phyloP scores from a whole-genome alignment of 768 basidiomycete species.

The Lyophyllum shimeji region DNA sequence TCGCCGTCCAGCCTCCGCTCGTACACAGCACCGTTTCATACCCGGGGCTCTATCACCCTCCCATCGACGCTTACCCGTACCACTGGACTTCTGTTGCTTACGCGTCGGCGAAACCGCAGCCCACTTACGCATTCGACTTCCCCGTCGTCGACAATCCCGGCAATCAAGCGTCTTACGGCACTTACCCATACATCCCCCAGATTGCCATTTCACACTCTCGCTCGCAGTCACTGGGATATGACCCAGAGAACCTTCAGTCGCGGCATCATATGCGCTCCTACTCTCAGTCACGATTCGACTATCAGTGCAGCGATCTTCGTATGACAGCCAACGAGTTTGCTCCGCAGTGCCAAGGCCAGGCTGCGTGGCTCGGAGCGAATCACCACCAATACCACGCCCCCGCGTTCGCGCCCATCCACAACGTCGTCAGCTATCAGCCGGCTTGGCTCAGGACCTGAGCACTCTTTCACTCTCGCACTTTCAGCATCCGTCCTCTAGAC shows the following conservation, averaged over 20 bases:
- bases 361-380: conserved; percentile 42
- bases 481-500: conserved; percentile 26
- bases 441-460: conserved; percentile 50
- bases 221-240: conserved; percentile 56
- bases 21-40: conserved; percentile 36
- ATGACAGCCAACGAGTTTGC: conserved; percentile 42
- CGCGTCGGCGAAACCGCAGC: conserved; percentile 36
- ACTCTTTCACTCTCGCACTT: conserved; percentile 13
- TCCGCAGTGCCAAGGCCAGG: conserved; percentile 33
- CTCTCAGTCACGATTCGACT: conserved; percentile 59
- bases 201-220: conserved; percentile 47
- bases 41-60: conserved; percentile 31
- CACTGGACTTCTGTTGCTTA: conserved; percentile 40
- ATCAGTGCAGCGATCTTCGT: conserved; percentile 45
- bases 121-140: conserved; percentile 39
- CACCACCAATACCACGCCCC: conserved; percentile 43
- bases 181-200: conserved; percentile 36
- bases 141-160: conserved; percentile 28
- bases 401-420: conserved; percentile 40
- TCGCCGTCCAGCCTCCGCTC: conserved; percentile 59
- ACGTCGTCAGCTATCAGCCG: conserved; percentile 43
- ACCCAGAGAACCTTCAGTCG: conserved; percentile 45
- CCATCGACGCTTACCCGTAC: conserved; percentile 33
- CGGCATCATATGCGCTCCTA: conserved; percentile 58
- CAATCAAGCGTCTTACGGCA: conserved; percentile 32